These are phyloP conservation scores for Naegleria gruberi DNA, from an alignment of 208 protist genomes.

Conservation along the genomic window DNA sequence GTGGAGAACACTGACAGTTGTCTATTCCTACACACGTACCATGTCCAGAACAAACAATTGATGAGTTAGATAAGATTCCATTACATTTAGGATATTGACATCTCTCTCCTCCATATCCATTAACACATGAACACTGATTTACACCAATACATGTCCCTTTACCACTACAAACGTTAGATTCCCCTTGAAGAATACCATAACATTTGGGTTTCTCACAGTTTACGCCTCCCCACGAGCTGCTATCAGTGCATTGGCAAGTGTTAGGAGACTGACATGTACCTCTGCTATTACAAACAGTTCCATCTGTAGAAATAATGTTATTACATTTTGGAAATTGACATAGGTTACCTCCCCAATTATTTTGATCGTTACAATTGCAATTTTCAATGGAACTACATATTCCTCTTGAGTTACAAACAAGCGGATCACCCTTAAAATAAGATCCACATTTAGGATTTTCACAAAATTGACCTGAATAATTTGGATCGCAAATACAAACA, in stretches of 20 bases:
- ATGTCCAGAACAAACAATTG: background rate
- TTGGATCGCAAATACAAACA: background rate
- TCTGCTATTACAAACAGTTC: too few species aligned
- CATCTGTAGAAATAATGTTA: too few species aligned
- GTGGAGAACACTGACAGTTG: background rate
- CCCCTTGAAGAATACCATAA: background rate
- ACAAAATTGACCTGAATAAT: background rate
- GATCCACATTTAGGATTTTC: too few species aligned
- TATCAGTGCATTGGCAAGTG: too few species aligned
- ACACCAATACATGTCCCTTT: background rate
- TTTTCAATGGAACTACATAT: too few species aligned
- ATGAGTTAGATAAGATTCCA: background rate
- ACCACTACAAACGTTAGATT: background rate
- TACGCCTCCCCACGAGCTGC: background rate
- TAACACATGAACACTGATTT: background rate
- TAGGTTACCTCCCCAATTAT: too few species aligned
- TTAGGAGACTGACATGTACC: too few species aligned
- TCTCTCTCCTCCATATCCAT: background rate
- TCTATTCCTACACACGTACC: too few species aligned
- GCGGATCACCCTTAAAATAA: too few species aligned
- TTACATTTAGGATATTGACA: background rate
- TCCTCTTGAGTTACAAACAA: too few species aligned
- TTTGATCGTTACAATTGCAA: too few species aligned
- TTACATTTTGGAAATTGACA: too few species aligned
- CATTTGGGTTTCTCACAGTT: background rate